Percentiles rank a stretch among this genome's conserved stretches.
These are phyloP conservation scores for Aciculoconidium aculeatum DNA, from an alignment of 805 yeast genomes.

Conservation along the genomic window DNA sequence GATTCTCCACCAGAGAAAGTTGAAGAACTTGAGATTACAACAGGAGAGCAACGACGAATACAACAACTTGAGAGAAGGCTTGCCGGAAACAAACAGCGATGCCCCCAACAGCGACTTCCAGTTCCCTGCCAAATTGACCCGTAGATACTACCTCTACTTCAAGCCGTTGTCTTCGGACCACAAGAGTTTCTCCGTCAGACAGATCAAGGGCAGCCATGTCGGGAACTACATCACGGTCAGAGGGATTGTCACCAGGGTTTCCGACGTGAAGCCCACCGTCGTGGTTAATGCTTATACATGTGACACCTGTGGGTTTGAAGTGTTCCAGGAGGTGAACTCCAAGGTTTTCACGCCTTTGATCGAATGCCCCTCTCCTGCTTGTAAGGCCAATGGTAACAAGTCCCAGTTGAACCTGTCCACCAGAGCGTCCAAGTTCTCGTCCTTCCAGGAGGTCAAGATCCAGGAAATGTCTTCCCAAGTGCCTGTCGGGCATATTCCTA, in stretches of 20 bases:
- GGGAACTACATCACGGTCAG: conserved; percentile 87
- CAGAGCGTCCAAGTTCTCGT: conserved; percentile 90
- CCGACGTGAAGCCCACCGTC: conserved; percentile 93
- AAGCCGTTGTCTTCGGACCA: conserved; percentile 57
- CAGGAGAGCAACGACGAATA: conserved; percentile 63
- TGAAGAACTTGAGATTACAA: conserved; percentile 69
- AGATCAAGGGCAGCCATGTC: conserved; percentile 73
- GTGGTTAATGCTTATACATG: conserved; percentile 93
- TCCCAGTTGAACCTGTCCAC: conserved; percentile 92
- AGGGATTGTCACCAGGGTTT: conserved; percentile 92
- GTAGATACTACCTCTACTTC: conserved; percentile 84
- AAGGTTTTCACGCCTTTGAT: conserved; percentile 80
- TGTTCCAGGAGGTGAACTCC: conserved; percentile 89
- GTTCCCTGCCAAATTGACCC: conserved; percentile 81
- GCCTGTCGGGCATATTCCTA: conserved; percentile 96
- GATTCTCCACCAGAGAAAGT: conserved; percentile 80
- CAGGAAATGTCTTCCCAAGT: conserved; percentile 96
- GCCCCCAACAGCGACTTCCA: conserved; percentile 33
- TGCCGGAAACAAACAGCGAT: conserved; percentile 10
- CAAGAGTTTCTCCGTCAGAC: conserved; percentile 81
- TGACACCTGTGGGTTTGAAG: conserved; percentile 94
- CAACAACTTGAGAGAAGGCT: conserved; percentile 34
- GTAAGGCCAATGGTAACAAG: conserved; percentile 70
- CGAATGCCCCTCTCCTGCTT: conserved; percentile 80
- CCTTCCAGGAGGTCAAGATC: conserved; percentile 91